Evolutionary conservation across 2,329 filamentous ascomycete species (phyloP).

Genomic region (Colletotrichum liriopes): DNA sequence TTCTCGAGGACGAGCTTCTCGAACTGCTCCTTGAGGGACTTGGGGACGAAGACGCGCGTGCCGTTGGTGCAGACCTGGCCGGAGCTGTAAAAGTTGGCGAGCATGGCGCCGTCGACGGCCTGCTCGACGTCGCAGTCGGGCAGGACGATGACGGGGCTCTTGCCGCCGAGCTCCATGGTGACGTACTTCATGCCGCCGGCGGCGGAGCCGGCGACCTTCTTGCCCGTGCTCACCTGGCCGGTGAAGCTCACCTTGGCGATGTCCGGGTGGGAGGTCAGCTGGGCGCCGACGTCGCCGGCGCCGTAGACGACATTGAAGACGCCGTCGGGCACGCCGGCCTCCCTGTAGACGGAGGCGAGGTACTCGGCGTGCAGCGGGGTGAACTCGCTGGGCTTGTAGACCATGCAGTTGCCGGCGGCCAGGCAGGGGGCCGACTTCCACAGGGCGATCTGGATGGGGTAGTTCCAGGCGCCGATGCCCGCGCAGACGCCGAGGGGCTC

Average conservation of each 20-base stretch:
- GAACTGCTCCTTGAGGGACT: constrained; percentile 75
- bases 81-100: constrained; percentile 93
- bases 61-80: constrained; percentile 96
- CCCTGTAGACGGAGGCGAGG: constrained; percentile 82
- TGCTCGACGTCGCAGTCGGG: constrained; percentile 84
- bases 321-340: constrained; percentile 84
- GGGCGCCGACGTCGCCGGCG: constrained; percentile 82
- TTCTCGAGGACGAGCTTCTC: constrained; percentile 80
- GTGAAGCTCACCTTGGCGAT: constrained; percentile 94
- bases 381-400: constrained; percentile 92
- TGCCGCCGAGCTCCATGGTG: constrained; percentile 93
- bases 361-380: constrained; percentile 86
- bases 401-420: constrained; percentile 89
- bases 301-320: constrained; percentile 93
- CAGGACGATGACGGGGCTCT: constrained; percentile 85
- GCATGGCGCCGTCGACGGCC: constrained; percentile 92
- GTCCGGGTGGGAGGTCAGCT: constrained; percentile 78
- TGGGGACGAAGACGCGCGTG: constrained; percentile 87
- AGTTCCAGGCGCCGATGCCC: constrained; percentile 93
- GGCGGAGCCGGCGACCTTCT: constrained; percentile 84
- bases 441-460: constrained; percentile 90
- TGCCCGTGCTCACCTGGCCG: constrained; percentile 86
- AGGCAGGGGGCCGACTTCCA: constrained; percentile 92
- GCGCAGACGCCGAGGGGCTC: constrained; percentile 87
- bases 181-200: constrained; percentile 89